Evolutionary conservation across 768 basidiomycete genomes (phyloP), one percentile per base, ranked within the genome.

Genomic region (Harrya chromipes): DNA sequence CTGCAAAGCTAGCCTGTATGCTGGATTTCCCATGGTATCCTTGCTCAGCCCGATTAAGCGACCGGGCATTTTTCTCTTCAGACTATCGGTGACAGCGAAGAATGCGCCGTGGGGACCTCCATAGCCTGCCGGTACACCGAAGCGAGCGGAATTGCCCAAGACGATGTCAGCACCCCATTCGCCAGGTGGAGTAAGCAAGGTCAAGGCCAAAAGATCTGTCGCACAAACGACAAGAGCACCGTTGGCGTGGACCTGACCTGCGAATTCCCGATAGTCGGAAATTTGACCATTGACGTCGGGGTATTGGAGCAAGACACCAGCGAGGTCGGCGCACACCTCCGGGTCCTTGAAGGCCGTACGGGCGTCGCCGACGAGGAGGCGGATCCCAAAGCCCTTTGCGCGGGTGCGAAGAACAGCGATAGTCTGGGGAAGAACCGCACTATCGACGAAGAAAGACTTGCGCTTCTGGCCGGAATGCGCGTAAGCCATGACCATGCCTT

Each of bases 11-110:
- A 99, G 71, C 27, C 97, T 82, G 64, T 97, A 98, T 1, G 94
- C 97, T 14, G 84, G 83, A 46, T 87, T 82, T 1, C 95, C 97
- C 53, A 84, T 75, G 8, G 79, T 73, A 66, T 97, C 97, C 50
- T 85, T 85, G 66, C 90, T 94, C 21, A 87, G 76, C 17, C 97
- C 97, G 64, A 99, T 90, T 43, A 99, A 71, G 47, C 97, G 81
- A 46, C 97, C 97, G n/a, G 97, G 97, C 92, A 98, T 97, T 74
- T 94, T 95, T 56, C 95, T 77, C 78, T 98, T 99, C 47, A 98
- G 73, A 54, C 78, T 82, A 49, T 98, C 92, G 17, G 84, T 90
- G 57, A 90, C 90, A 3, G 97, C 90, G 65, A 99, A 98, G 78
- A 98, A 99, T 0, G 91, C 97, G 17, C 87, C 95, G 64, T 99